Base-by-base conservation (phyloP, 2,329 filamentous ascomycete species). In the Ceratocystis colombiana region DNA sequence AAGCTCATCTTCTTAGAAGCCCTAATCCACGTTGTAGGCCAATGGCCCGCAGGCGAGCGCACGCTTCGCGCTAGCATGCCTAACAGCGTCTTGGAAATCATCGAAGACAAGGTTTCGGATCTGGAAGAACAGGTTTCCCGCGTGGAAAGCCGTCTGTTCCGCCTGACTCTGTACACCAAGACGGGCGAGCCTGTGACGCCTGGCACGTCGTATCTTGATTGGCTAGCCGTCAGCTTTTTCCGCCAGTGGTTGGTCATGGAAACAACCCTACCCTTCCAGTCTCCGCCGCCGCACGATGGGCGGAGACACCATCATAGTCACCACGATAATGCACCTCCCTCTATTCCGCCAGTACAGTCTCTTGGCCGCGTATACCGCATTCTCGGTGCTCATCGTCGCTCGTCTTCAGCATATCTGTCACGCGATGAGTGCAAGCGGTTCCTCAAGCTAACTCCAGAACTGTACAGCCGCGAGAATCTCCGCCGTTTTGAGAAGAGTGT, bases 21-120 rank as follows among this genome's bases (percentile, higher is more conserved):
- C 0, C 80, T 97, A 62, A 89, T 96, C 64, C 93, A 97, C 72
- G 90, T 96, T 0, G 92, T 96, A 0, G 93, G 93, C 2, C 90
- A 96, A 74, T 97, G 93, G 93, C 92, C 93, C 0, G 79, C 84
- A 0, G 90, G 88, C 17, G 84, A 91, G 71, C 84, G 88, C 30
- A 89, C 89, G 71, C 82, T 96, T 45, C 85, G 89, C 67, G 81
- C 84, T 68, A 80, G 87, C 37, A 80, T 96, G 50, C 89, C 92
- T 0, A 84, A 87, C 30, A 75, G 83, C 0, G 90, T 96, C 0
- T 79, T 96, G 8, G 91, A 96, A 70, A 81, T 96, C 45, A 95
- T 96, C 69, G 90, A 96, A 74, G 91, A 96, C 76, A 96, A 96
- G 75, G 90, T 94, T 4, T 90, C 96, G 71, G 92, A 96, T 74